phyloP scores from a whole-genome alignment of 2,329 filamentous ascomycete genomes.

The Ceratocystis smalleyi region DNA sequence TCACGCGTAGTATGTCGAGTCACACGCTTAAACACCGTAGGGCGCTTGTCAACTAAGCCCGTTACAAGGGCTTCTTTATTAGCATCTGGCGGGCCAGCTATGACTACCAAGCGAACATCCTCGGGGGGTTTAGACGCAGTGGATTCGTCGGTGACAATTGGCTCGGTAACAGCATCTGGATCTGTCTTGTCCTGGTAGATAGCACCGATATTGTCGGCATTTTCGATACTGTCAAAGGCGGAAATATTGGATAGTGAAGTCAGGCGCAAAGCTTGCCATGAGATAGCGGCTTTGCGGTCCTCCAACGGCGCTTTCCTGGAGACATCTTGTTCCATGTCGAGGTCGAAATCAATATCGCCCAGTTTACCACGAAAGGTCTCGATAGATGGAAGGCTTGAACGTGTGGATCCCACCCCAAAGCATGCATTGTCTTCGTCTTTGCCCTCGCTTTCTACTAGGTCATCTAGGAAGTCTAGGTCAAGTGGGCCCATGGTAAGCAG shows the following conservation, averaged over 20 bases:
- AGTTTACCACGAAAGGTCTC: slow-evolving; percentile 53
- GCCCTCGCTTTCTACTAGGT: slow-evolving; percentile 31
- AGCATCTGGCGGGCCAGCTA: slow-evolving; percentile 47
- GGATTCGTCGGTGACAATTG: slow-evolving; percentile 2
- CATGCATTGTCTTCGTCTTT: slow-evolving; percentile 25
- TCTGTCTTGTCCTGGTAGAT: slow-evolving; percentile 33
- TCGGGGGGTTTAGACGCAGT: slow-evolving; percentile 27
- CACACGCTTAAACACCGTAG: slow-evolving; percentile 47
- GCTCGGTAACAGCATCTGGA: slow-evolving; percentile 8
- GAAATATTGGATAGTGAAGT: slow-evolving; percentile 58
- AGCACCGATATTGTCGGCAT: slow-evolving; percentile 52
- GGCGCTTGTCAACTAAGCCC: slow-evolving; percentile 46
- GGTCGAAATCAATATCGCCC: slow-evolving; percentile 65
- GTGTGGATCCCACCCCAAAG: not conserved
- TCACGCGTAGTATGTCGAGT: slow-evolving; percentile 39
- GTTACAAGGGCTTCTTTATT: slow-evolving; percentile 50
- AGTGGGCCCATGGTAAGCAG: slow-evolving; percentile 55
- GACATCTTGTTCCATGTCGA: slow-evolving; percentile 60
- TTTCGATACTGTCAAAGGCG: slow-evolving; percentile 75
- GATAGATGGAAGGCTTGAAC: not conserved
- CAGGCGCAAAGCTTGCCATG: slow-evolving; percentile 75
- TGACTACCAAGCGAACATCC: slow-evolving; percentile 43
- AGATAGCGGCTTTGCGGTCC: slow-evolving; percentile 70
- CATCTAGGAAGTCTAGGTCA: slow-evolving; percentile 62
- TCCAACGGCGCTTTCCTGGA: slow-evolving; percentile 39